Evolutionary conservation across 257 asterid genomes (phyloP), one percentile per base, ranked within the genome.

Genomic region (Ballota nigra): DNA sequence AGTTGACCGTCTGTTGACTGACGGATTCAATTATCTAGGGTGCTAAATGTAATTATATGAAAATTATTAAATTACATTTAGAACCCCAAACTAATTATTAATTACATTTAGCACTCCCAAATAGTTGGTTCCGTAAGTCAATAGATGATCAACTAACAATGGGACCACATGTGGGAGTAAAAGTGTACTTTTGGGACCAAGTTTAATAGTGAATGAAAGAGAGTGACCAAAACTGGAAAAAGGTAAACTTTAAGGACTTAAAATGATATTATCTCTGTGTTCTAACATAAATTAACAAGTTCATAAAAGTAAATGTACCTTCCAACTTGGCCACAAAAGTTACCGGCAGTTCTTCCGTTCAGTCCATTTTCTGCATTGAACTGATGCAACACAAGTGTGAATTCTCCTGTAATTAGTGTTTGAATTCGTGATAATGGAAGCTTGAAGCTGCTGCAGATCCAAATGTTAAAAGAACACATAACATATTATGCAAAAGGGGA

Each of bases 261-360:
- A 3, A 12, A 43, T 43, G 51, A 47, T n/a, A n/a, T 47, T 16
- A 47, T 47, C 3, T 22, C 55, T 47, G n/a, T 4, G 22, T 47
- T 47, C 55, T 47, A 31, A 63, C n/a, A 31, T 13, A 16, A 43
- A 22, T n/a, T 28, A 59, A 59, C 47, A 26, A 58, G 59, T 13
- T 55, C 23, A 55, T 57, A 69, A 45, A 45, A 55, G 77, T 4
- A 55, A 56, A 45, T 43, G 52, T 19, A 71, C 77, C 64, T 64
- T 63, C 45, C 49, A 24, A 43, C 29, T 57, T 65, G 59, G 41
- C 56, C 29, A 22, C 28, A 70, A 41, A 26, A 49, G 26, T 61
- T 16, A 31, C 66, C 4, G 24, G 7, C 16, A 40, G 18, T 13
- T 34, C 34, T 24, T 28, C 11, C 19, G 13, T 60, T 19, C 36